Percentiles rank a stretch among this genome's conserved stretches.
Conservation (phyloP, 1,284 basidiomycete species). For the Vanrija humicola region DNA sequence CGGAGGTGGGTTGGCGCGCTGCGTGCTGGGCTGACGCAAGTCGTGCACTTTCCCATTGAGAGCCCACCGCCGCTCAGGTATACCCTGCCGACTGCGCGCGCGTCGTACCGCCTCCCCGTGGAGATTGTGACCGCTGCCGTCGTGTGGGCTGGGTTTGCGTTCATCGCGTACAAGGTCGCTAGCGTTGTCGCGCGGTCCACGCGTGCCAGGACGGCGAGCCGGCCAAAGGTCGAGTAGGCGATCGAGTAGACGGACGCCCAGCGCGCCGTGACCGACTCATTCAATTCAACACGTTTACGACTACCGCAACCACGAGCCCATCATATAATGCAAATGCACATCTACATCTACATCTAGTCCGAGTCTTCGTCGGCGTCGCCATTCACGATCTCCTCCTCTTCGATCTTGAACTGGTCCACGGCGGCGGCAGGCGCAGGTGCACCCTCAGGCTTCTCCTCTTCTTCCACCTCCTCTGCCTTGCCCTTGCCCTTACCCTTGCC, state of each 20-base stretch:
- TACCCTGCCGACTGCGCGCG: slow-evolving; percentile 6
- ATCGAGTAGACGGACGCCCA: too few relatives aligned
- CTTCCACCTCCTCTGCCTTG: not conserved
- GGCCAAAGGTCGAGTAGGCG: too few relatives aligned
- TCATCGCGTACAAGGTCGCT: slow-evolving; percentile 6
- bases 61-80: not conserved
- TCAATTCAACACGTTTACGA: too few relatives aligned
- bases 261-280: too few relatives aligned
- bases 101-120: slow-evolving; percentile 4
- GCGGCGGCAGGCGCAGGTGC: not conserved
- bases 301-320: too few relatives aligned
- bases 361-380: not conserved
- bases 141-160: slow-evolving; percentile 9
- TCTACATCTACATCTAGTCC: not conserved
- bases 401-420: not conserved
- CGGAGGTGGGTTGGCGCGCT: too few relatives aligned
- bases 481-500: not conserved
- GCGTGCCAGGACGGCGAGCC: too few relatives aligned
- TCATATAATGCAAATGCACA: not conserved
- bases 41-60: too few relatives aligned
- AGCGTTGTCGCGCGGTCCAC: not conserved
- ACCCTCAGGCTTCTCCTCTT: not conserved
- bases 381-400: not conserved
- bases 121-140: slow-evolving; percentile 3
- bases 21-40: too few relatives aligned